Evolutionary conservation across 2,329 filamentous ascomycete species (phyloP).

Genomic region (Massarina eburnea): DNA sequence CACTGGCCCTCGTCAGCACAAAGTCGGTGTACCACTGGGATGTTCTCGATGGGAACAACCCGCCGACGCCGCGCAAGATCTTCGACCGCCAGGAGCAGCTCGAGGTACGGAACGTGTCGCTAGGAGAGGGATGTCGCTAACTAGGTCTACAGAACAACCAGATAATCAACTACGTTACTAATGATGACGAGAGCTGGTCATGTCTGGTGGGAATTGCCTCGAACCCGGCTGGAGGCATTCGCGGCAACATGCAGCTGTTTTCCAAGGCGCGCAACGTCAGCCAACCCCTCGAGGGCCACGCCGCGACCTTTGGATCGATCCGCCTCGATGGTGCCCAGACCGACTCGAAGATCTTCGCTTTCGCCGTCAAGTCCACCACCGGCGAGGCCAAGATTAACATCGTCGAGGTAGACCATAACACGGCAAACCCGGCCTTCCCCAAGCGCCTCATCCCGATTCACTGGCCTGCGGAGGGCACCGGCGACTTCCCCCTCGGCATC

Average conservation of each 20-base stretch:
- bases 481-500: slow-evolving; percentile 97
- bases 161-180: slow-evolving; percentile 99
- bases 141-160: slow-evolving; percentile 71
- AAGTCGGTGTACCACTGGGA: slow-evolving; percentile 96
- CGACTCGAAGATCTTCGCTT: slow-evolving; percentile 95
- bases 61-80: slow-evolving; percentile 75
- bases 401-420: slow-evolving; percentile 93
- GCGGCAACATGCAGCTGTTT: slow-evolving; percentile 95
- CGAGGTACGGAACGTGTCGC: slow-evolving; percentile 58
- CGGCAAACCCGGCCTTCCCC: slow-evolving; percentile 82
- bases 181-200: slow-evolving; percentile 97
- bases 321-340: slow-evolving; percentile 84
- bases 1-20: slow-evolving; percentile 87
- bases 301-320: slow-evolving; percentile 88
- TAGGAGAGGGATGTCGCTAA: slow-evolving; percentile 6
- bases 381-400: slow-evolving; percentile 91
- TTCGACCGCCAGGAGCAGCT: slow-evolving; percentile 95
- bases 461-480: slow-evolving; percentile 92
- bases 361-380: slow-evolving; percentile 85
- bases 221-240: slow-evolving; percentile 87
- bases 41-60: slow-evolving; percentile 81
- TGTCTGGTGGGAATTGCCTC: slow-evolving; percentile 95
- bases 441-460: slow-evolving; percentile 98
- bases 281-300: slow-evolving; percentile 96
- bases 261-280: slow-evolving; percentile 95